A percentile compares a stretch with the other conserved stretches of the same genome.
Conservation (phyloP, 2,329 filamentous ascomycete genomes). For the Paecilomyces sp. region DNA sequence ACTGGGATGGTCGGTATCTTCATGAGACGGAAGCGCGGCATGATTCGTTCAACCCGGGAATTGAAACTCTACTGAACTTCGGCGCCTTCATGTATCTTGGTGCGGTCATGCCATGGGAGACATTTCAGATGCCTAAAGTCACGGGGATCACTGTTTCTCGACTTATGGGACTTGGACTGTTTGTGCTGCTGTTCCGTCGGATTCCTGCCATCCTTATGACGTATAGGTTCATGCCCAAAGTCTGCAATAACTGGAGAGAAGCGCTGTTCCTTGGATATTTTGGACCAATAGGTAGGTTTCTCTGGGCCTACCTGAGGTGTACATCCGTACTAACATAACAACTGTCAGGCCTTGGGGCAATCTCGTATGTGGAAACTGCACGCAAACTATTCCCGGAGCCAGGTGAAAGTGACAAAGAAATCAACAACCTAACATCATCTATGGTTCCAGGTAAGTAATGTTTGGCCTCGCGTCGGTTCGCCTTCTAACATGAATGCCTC, state of each 20-base stretch:
- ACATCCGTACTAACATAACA: not conserved
- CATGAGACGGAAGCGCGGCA: slow-evolving; percentile 49
- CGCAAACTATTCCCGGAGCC: slow-evolving; percentile 36
- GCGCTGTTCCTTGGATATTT: slow-evolving; percentile 56
- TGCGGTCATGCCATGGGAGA: slow-evolving; percentile 47
- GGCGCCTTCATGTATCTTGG: slow-evolving; percentile 56
- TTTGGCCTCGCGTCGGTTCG: not conserved
- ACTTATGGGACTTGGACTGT: slow-evolving; percentile 45
- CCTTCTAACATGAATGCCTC: not conserved
- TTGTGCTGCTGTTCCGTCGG: slow-evolving; percentile 49
- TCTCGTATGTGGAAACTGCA: slow-evolving; percentile 42
- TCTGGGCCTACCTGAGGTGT: not conserved
- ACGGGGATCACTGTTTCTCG: slow-evolving; percentile 48
- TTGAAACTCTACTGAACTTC: slow-evolving; percentile 55
- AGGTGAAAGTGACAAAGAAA: slow-evolving; percentile 31
- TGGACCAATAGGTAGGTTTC: slow-evolving; percentile 32
- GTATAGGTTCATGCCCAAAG: slow-evolving; percentile 50
- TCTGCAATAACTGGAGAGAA: slow-evolving; percentile 49
- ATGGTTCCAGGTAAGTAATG: slow-evolving; percentile 30
- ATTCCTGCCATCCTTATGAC: slow-evolving; percentile 49
- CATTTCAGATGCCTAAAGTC: slow-evolving; percentile 47
- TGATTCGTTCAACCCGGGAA: slow-evolving; percentile 53
- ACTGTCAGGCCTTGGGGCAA: slow-evolving; percentile 33
- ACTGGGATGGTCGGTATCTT: slow-evolving; percentile 57
- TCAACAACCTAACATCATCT: slow-evolving; percentile 32